Evolutionary conservation across 441 rosid species (phyloP).

Genomic region (Adansonia grandidieri): DNA sequence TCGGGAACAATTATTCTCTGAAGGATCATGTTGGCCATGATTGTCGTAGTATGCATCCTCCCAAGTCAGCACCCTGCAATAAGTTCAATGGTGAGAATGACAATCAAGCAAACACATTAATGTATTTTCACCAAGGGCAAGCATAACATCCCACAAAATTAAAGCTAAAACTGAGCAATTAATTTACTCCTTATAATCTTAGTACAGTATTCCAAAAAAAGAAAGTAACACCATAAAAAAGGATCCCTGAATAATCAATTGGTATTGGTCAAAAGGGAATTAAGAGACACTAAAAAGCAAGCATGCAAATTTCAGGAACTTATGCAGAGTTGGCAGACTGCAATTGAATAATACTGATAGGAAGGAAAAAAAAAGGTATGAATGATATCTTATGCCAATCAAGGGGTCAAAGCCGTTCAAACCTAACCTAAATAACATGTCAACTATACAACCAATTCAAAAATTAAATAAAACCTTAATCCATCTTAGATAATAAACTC

Average conservation of each 20-base stretch:
- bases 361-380: background rate
- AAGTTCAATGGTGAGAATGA: conserved; percentile 22
- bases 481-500: background rate
- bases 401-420: background rate
- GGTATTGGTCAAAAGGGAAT: background rate
- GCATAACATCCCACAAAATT: conserved; percentile 10
- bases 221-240: background rate
- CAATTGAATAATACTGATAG: background rate
- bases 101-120: conserved; percentile 10
- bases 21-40: conserved; percentile 44
- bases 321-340: background rate
- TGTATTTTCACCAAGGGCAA: background rate
- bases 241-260: background rate
- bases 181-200: background rate
- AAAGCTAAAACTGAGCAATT: conserved; percentile 2
- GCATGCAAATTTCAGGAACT: background rate
- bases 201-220: background rate
- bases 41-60: conserved; percentile 79
- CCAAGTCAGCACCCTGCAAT: conserved; percentile 84
- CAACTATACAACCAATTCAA: background rate
- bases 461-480: background rate
- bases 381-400: background rate
- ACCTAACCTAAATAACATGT: background rate
- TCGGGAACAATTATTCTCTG: conserved; percentile 40
- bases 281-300: background rate